Evolutionary conservation across 2,329 filamentous ascomycete species (phyloP), one percentile per base, ranked within the genome.

Genomic region (Leptodontidium sp.): DNA sequence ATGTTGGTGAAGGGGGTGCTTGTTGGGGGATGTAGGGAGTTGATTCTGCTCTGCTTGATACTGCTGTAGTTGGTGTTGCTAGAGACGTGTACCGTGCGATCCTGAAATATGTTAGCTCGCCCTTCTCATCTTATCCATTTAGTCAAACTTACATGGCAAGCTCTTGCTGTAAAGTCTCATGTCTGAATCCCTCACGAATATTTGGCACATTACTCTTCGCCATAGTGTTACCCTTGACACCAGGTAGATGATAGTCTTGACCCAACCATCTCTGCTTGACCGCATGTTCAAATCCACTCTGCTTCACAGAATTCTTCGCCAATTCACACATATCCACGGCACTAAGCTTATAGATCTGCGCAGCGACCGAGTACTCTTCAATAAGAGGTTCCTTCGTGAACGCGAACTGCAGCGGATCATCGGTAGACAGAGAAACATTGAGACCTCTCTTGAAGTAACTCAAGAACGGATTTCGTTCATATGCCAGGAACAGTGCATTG

Each of bases 291-390:
- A 97, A 99, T 7, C 96, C 96, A 78, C 93, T 97, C 79, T 99
- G 96, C 75, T 91, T 89, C 50, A 99, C 96, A 11, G 93, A 97
- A 79, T 98, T 95, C 81, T 97, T 97, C 29, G 96, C 96, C 67
- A 99, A 82, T 81, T 99, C 96, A 78, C 96, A 98, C 96, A 99
- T 99, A 77, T 99, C 96, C 4, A 98, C 94, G 0, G 95, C 92
- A 77, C 91, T 97, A 49, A 99, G 88, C 82, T 98, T 98, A 83
- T 98, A 99, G 68, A 99, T 99, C 81, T 99, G 96, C 4, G 96
- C 96, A 3, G 96, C 96, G 9, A 99, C 96, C 0, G 95, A 94
- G 77, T 99, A 99, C 78, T 99, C 96, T 80, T 99, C 96, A 74
- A 99, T 99, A 67, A 99, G 82, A 0, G 96, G 96, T 80, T 99